phyloP scores from a whole-genome alignment of 805 yeast genomes.

The Saccharomycopsis sp. region DNA sequence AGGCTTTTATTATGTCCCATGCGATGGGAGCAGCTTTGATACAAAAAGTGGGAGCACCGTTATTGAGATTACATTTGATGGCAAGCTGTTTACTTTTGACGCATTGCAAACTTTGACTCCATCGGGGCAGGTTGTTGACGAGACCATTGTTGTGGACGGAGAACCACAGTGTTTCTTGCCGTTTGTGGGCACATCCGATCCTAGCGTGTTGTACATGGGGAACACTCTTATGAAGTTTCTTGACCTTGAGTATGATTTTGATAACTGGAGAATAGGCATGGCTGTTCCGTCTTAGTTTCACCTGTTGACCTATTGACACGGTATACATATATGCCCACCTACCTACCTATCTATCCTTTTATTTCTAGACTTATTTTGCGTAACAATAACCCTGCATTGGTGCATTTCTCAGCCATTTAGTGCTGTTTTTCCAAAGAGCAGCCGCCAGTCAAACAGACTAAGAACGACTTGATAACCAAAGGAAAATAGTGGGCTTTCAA shows the following conservation, averaged over 20 bases:
- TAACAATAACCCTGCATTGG: too few relatives aligned
- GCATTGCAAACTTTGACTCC: background rate
- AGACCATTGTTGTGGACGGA: background rate
- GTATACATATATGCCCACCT: too few relatives aligned
- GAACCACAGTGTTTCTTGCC: constrained; percentile 8
- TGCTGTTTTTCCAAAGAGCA: too few relatives aligned
- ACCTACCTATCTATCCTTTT: too few relatives aligned
- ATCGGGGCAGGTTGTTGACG: background rate
- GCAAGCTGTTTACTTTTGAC: too few relatives aligned
- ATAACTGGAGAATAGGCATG: constrained; percentile 2
- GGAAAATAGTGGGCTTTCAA: too few relatives aligned
- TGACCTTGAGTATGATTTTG: constrained; percentile 5
- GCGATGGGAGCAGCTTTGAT: background rate
- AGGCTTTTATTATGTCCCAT: constrained; percentile 5
- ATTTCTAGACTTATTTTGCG: too few relatives aligned
- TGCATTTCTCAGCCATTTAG: too few relatives aligned
- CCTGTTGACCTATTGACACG: too few relatives aligned
- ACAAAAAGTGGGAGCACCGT: background rate
- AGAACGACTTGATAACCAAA: too few relatives aligned
- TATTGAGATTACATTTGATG: too few relatives aligned
- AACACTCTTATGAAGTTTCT: constrained; percentile 5
- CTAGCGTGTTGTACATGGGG: constrained; percentile 1
- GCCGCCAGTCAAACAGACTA: too few relatives aligned
- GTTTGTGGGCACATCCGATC: background rate
- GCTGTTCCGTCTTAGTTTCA: background rate